Conservation (phyloP, 176 grass and related monocot genomes). For the Phragmites australis region DNA sequence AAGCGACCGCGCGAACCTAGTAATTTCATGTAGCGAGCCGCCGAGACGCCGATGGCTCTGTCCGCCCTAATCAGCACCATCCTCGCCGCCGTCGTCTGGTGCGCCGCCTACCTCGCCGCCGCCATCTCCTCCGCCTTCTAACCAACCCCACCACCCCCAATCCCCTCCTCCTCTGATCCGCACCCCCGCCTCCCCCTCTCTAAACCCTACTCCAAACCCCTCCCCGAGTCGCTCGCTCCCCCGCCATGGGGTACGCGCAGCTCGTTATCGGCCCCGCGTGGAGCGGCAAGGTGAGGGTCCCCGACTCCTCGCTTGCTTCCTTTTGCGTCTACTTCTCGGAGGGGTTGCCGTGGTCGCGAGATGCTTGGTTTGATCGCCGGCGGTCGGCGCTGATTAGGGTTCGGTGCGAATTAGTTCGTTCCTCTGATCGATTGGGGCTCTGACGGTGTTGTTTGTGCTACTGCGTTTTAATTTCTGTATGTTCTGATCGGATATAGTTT, state of each 20-base stretch:
- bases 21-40: not conserved
- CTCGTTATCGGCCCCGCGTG: constrained; percentile 94
- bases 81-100: constrained; percentile 61
- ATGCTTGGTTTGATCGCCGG: not conserved
- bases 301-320: not conserved
- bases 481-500: not conserved
- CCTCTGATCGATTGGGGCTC: not conserved
- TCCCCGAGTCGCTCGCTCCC: not conserved
- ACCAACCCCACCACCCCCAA: not conserved
- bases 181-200: not conserved
- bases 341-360: not conserved
- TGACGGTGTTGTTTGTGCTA: not conserved
- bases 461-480: not conserved
- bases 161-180: not conserved
- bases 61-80: constrained; percentile 28
- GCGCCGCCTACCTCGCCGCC: constrained; percentile 57
- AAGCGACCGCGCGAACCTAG: no score
- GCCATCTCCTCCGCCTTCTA: constrained; percentile 47
- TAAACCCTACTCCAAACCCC: constrained; percentile 2
- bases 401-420: not conserved
- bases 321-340: not conserved
- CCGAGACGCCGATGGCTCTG: not conserved
- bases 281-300: constrained; percentile 74
- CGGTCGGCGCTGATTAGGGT: not conserved
- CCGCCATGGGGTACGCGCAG: constrained; percentile 83